A percentile compares a stretch with the other conserved stretches of the same genome.
Evolutionary conservation across 192 early-diverging fungal species (phyloP).

Genomic region (Coemansia sp.): DNA sequence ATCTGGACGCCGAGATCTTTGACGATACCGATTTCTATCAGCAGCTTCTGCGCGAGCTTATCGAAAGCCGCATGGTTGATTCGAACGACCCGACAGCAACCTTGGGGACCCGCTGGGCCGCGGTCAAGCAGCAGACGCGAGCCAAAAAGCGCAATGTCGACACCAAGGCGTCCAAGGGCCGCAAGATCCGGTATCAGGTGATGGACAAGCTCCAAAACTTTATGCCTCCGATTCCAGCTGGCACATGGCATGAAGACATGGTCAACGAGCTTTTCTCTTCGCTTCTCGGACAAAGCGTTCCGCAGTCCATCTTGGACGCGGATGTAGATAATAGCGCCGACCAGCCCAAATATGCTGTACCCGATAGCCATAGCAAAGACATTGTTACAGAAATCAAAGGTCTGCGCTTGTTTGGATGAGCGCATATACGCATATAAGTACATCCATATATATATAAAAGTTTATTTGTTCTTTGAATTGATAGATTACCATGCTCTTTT

Average conservation of each 20-base stretch:
- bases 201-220: conserved; percentile 96
- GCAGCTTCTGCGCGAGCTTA: conserved; percentile 88
- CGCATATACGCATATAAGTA: not conserved
- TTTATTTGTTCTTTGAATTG: too few species aligned
- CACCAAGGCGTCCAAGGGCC: conserved; percentile 86
- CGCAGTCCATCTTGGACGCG: conserved; percentile 40
- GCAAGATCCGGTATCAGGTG: conserved; percentile 89
- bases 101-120: conserved; percentile 79
- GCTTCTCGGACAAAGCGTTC: conserved; percentile 69
- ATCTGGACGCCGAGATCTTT: conserved; percentile 71
- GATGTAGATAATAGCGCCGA: conserved; percentile 16
- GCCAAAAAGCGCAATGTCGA: conserved; percentile 72
- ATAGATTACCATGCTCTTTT: not conserved
- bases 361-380: conserved; percentile 15
- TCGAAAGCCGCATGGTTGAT: conserved; percentile 89
- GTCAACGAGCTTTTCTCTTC: conserved; percentile 84
- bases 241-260: conserved; percentile 93
- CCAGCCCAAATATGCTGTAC: not conserved
- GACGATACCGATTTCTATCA: conserved; percentile 97
- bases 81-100: conserved; percentile 79
- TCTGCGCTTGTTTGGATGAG: conserved; percentile 44
- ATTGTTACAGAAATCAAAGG: conserved; percentile 22
- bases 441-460: not conserved
- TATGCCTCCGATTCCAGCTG: conserved; percentile 88
- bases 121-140: conserved; percentile 64